Evolutionary conservation across 2,329 filamentous ascomycete genomes (phyloP), one percentile per base, ranked within the genome.

Genomic region (Lachnellula suecica): DNA sequence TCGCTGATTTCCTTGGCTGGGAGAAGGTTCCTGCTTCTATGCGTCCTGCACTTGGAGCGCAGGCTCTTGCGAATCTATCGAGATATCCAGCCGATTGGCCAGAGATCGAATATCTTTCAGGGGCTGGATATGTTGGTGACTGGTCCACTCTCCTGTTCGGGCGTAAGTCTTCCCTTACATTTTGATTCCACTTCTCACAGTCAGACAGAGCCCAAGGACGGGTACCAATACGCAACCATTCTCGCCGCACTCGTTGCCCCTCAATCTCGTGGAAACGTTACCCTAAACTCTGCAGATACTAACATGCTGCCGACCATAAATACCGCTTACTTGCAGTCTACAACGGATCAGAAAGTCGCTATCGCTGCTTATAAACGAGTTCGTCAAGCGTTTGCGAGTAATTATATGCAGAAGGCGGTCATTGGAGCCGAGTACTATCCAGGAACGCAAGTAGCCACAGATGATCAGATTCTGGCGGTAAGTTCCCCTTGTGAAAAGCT

Each of bases 251-350:
- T 79, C 0, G 65, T 73, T 2, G 68, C 74, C 0, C 72, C 74
- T 3, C 53, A 69, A 0, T 77, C 74, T 0, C 70, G 72, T 0
- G 77, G 77, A 4, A 76, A 66, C 42, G 63, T 79, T 2, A 73
- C 70, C 0, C 68, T 79, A n/a, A 45, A 47, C 0, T 72, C 69
- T 0, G 47, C 61, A n/a, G 63, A 69, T 13, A 70, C 65, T 0
- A 54, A 59, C 0, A 69, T 72, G 19, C 59, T 62, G 1, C 77
- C 78, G 0, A n/a, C 56, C 13, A 58, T 73, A 11, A 68, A 78
- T 54, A 72, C 74, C 1, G 74, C 74, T 56, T 81, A 72, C 69
- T 64, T 81, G 1, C 65, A 64, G 2, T 66, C 72, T 9, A 68
- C 70, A 8, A 64, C 68, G 1, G 78, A 81, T 37, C 58, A 70